Evolutionary conservation across 2,329 filamentous ascomycete species (phyloP).

Genomic region (Trichoderma koningii): DNA sequence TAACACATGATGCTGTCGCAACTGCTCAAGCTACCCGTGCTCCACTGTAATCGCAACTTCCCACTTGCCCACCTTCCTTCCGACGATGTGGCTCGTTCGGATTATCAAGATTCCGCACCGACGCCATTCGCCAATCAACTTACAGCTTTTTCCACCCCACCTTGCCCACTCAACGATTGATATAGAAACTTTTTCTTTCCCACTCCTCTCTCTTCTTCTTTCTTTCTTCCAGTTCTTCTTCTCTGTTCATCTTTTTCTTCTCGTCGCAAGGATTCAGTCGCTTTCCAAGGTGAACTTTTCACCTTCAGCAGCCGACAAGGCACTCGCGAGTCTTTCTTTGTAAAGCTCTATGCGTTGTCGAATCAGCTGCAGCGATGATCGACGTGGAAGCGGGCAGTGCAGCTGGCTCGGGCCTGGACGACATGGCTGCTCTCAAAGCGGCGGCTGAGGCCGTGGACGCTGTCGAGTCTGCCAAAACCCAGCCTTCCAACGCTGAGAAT

Average conservation of each 20-base stretch:
- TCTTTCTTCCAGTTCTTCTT: not conserved
- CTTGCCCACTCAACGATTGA: not conserved
- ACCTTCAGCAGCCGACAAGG: not conserved
- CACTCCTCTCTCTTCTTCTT: not conserved
- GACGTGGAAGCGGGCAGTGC: conserved; percentile 21
- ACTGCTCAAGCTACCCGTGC: not conserved
- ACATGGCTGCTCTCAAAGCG: conserved; percentile 33
- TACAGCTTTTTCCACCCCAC: not conserved
- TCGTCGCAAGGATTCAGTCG: not conserved
- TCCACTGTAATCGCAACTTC: not conserved
- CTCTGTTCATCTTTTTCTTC: not conserved
- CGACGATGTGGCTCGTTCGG: not conserved
- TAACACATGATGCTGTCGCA: conserved; percentile 23
- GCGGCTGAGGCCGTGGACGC: conserved; percentile 22
- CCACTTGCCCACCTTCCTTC: not conserved
- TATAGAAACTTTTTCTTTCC: conserved; percentile 4
- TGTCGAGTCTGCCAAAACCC: not conserved
- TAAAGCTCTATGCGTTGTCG: conserved; percentile 8
- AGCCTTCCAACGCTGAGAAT: no score
- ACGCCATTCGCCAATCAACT: not conserved
- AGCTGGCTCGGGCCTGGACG: conserved; percentile 30
- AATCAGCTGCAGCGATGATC: conserved; percentile 19
- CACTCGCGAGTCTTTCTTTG: not conserved
- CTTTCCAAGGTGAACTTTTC: conserved; percentile 9
- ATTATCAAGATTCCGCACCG: conserved; percentile 10